Evolutionary conservation across 345 rosid species (phyloP).

Genomic region (Conringia planisiliqua): DNA sequence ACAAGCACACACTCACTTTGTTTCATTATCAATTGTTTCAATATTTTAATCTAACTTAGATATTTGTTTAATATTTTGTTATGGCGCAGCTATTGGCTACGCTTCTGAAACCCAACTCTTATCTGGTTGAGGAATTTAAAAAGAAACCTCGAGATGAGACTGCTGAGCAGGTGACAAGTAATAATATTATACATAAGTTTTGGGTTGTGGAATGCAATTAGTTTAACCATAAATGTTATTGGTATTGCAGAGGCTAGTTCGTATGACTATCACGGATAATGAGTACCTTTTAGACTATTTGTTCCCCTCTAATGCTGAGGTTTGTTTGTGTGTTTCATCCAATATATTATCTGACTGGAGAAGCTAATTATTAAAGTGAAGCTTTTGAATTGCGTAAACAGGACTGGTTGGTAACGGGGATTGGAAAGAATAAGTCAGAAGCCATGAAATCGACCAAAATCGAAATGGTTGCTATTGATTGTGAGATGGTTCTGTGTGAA

Average conservation of each 20-base stretch:
- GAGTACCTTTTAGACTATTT: slow-evolving; percentile 45
- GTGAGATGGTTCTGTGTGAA: slow-evolving; percentile 93
- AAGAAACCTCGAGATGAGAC: slow-evolving; percentile 18
- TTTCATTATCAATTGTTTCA: background rate
- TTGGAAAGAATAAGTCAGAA: slow-evolving; percentile 31
- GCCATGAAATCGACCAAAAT: slow-evolving; percentile 26
- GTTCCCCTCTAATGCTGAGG: slow-evolving; percentile 61
- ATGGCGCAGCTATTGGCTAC: slow-evolving; percentile 42
- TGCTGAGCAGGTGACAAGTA: slow-evolving; percentile 49
- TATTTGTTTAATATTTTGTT: background rate
- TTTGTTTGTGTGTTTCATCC: slow-evolving; percentile 40
- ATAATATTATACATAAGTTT: background rate
- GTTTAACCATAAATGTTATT: slow-evolving; percentile 11
- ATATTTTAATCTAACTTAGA: background rate
- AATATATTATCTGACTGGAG: too few species aligned
- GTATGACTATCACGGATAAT: slow-evolving; percentile 61
- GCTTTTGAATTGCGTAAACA: slow-evolving; percentile 20
- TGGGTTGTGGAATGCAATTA: background rate
- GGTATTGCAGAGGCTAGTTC: slow-evolving; percentile 74
- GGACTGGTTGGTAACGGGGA: slow-evolving; percentile 68
- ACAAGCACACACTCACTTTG: background rate
- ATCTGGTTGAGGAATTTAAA: too few species aligned
- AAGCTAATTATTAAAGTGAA: too few species aligned
- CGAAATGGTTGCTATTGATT: slow-evolving; percentile 64
- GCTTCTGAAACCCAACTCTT: slow-evolving; percentile 21